These are phyloP conservation scores for Xylariaceae sp. DNA, from an alignment of 2,329 filamentous ascomycete species.

Conservation along the genomic window DNA sequence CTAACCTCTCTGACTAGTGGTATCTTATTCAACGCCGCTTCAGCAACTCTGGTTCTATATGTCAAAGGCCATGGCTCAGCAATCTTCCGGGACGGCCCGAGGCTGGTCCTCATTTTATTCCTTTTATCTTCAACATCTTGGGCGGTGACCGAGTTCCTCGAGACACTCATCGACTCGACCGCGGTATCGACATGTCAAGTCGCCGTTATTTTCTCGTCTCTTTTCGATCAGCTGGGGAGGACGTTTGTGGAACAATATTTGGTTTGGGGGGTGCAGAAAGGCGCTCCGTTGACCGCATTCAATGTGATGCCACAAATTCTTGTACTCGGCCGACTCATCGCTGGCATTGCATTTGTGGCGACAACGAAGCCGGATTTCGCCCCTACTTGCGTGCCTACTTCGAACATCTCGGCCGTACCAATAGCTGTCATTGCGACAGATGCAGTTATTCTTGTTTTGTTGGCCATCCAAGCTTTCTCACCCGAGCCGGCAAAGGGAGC, in stretches of 20 bases:
- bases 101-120: constrained; percentile 59
- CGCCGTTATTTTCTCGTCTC: constrained; percentile 45
- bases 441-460: constrained; percentile 36
- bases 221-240: constrained; percentile 55
- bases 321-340: constrained; percentile 43
- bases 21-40: constrained; percentile 49
- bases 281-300: constrained; percentile 29
- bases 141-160: constrained; percentile 48
- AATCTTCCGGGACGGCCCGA: constrained; percentile 53
- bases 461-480: constrained; percentile 39
- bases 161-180: constrained; percentile 41
- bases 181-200: constrained; percentile 46
- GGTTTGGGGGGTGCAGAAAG: constrained; percentile 44
- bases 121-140: constrained; percentile 48
- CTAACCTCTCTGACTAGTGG: constrained; percentile 37
- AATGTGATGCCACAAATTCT: constrained; percentile 43
- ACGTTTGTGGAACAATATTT: constrained; percentile 51
- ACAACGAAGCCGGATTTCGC: constrained; percentile 49
- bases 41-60: constrained; percentile 41
- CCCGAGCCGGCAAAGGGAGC: constrained; percentile 18
- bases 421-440: constrained; percentile 42
- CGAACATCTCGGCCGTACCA: constrained; percentile 40
- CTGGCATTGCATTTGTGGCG: constrained; percentile 52
- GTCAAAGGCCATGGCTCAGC: constrained; percentile 43
- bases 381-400: constrained; percentile 47